These are phyloP conservation scores for Colletotrichum cordylinicola DNA, from an alignment of 2,329 filamentous ascomycete species.

Conservation along the genomic window DNA sequence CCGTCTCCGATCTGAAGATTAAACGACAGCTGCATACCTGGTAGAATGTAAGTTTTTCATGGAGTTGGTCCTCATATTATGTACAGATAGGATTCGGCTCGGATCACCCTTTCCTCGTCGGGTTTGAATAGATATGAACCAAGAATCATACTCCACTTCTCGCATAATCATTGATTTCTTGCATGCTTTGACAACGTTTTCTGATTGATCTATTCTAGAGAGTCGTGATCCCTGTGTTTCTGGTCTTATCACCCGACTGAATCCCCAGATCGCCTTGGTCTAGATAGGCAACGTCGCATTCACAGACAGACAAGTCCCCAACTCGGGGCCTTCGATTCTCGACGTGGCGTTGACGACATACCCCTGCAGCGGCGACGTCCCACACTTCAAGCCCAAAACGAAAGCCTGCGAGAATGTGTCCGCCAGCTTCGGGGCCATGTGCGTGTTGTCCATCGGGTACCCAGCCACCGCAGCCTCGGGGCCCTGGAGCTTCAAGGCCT, in stretches of 20 bases:
- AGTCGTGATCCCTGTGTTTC: no score
- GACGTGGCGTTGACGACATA: conserved; percentile 17
- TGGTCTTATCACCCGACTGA: no score
- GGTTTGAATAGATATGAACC: no score
- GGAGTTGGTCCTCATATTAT: no score
- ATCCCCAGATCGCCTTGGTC: no score
- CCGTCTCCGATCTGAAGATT: not conserved
- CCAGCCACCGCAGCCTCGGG: conserved; percentile 53
- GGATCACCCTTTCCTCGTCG: no score
- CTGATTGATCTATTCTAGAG: no score
- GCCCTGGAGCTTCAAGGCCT: conserved; percentile 56
- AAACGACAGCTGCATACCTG: not conserved
- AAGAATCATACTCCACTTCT: no score
- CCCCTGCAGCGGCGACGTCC: conserved; percentile 1
- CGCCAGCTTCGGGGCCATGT: conserved; percentile 62
- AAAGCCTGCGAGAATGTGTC: conserved; percentile 62
- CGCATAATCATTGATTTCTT: no score
- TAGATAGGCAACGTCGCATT: conserved; percentile 10
- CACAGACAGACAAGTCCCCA: conserved; percentile 1
- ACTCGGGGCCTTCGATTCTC: not conserved
- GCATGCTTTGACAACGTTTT: no score
- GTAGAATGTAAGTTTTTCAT: no score
- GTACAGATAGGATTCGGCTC: no score
- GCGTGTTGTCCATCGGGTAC: conserved; percentile 67
- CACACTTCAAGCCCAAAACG: conserved; percentile 37